Evolutionary conservation across 2,329 filamentous ascomycete genomes (phyloP).

Genomic region (Incumbomyces lentus): DNA sequence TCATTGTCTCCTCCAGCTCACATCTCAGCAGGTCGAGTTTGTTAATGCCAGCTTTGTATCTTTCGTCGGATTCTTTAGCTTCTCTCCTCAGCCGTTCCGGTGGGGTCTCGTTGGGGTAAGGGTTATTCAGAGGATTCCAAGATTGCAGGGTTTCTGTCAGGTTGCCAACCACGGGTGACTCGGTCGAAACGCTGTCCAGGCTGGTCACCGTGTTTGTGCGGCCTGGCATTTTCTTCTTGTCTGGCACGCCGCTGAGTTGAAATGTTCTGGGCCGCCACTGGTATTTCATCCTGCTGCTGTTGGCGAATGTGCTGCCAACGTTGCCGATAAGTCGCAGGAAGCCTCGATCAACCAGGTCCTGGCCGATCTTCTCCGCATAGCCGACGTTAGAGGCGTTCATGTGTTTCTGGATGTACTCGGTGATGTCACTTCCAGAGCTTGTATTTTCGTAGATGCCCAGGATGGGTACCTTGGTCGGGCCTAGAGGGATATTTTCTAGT

Average conservation of each 20-base stretch:
- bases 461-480: constrained; percentile 90
- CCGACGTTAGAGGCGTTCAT: constrained; percentile 75
- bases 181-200: constrained; percentile 42
- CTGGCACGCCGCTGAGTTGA: constrained; percentile 73
- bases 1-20: constrained; percentile 89
- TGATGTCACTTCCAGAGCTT: constrained; percentile 82
- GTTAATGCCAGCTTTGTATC: constrained; percentile 77
- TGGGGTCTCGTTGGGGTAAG: constrained; percentile 86
- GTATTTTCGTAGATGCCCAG: constrained; percentile 91
- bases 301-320: constrained; percentile 89
- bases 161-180: constrained; percentile 70
- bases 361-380: constrained; percentile 88
- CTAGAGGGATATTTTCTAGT: constrained; percentile 73
- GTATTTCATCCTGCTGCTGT: constrained; percentile 94
- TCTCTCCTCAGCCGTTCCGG: constrained; percentile 78
- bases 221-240: constrained; percentile 66
- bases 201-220: constrained; percentile 65
- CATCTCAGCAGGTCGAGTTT: constrained; percentile 86
- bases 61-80: constrained; percentile 79
- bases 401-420: constrained; percentile 85
- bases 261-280: constrained; percentile 94
- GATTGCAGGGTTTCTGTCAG: constrained; percentile 82
- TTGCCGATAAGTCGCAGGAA: constrained; percentile 87
- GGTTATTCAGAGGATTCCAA: constrained; percentile 88
- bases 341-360: constrained; percentile 77